These are phyloP conservation scores for Aaosphaeria pasadenensis DNA, from an alignment of 2,329 filamentous ascomycete genomes.

Conservation along the genomic window DNA sequence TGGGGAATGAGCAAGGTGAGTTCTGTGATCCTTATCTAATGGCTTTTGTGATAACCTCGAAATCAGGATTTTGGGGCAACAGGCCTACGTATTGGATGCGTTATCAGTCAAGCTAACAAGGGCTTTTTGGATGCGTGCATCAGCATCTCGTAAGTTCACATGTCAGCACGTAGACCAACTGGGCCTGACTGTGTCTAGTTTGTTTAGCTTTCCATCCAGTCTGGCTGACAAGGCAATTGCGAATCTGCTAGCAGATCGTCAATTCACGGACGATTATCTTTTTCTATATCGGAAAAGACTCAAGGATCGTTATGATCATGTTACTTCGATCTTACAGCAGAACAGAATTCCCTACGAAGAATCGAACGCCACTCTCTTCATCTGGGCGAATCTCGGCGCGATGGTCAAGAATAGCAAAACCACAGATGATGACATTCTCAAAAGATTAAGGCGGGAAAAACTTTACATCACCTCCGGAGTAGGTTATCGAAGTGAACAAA, in stretches of 20 bases:
- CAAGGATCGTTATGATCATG: not conserved
- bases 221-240: not conserved
- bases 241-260: not conserved
- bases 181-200: too few relatives aligned
- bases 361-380: not conserved
- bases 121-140: not conserved
- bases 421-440: too few relatives aligned
- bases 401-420: too few relatives aligned
- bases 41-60: too few relatives aligned
- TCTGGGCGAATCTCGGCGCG: not conserved
- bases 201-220: not conserved
- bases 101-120: not conserved
- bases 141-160: not conserved
- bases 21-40: too few relatives aligned
- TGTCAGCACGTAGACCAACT: too few relatives aligned
- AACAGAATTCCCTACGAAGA: not conserved
- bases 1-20: slow-evolving; percentile 23
- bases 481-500: too few relatives aligned
- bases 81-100: slow-evolving; percentile 25
- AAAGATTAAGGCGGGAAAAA: too few relatives aligned
- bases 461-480: too few relatives aligned
- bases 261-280: not conserved
- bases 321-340: not conserved
- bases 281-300: not conserved
- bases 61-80: slow-evolving; percentile 30